These are phyloP conservation scores for Tuber indicum DNA, from an alignment of 495 filamentous ascomycete species.

Conservation along the genomic window DNA sequence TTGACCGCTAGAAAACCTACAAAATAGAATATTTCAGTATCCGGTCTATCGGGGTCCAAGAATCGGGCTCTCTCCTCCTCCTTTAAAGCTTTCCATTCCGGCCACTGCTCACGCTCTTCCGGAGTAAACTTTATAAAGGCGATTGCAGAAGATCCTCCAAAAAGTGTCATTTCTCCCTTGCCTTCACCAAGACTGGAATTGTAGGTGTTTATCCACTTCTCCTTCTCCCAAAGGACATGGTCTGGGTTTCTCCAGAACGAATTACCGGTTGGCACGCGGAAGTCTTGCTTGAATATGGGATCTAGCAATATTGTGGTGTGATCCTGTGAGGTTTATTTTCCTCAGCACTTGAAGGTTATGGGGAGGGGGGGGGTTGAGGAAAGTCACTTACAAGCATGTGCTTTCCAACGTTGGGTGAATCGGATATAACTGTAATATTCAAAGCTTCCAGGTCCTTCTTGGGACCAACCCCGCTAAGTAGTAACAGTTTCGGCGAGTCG, in stretches of 20 bases:
- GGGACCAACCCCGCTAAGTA: conserved; percentile 53
- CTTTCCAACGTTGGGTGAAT: conserved; percentile 50
- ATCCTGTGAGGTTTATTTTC: conserved; percentile 10
- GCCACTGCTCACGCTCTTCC: conserved; percentile 28
- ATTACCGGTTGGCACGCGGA: conserved; percentile 30
- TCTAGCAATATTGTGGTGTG: conserved; percentile 31
- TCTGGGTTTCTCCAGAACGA: conserved; percentile 23
- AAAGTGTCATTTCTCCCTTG: conserved; percentile 24
- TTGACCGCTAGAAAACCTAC: conserved; percentile 7
- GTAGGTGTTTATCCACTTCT: conserved; percentile 26
- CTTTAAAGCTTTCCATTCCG: conserved; percentile 31
- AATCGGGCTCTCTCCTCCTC: conserved; percentile 25
- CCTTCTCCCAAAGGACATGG: conserved; percentile 26
- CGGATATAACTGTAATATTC: conserved; percentile 45
- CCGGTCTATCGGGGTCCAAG: conserved; percentile 26
- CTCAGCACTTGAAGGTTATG: background rate
- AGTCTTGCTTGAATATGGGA: conserved; percentile 36
- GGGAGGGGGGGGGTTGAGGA: conserved; percentile 2
- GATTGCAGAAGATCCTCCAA: conserved; percentile 27
- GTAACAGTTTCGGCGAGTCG: conserved; percentile 50
- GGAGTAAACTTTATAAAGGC: conserved; percentile 32
- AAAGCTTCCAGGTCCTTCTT: conserved; percentile 41
- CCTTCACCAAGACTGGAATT: conserved; percentile 23
- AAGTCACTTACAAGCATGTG: conserved; percentile 44
- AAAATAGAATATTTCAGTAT: conserved; percentile 36